Evolutionary conservation across 495 filamentous ascomycete genomes (phyloP).

Genomic region (Penicillium egyptiacum): DNA sequence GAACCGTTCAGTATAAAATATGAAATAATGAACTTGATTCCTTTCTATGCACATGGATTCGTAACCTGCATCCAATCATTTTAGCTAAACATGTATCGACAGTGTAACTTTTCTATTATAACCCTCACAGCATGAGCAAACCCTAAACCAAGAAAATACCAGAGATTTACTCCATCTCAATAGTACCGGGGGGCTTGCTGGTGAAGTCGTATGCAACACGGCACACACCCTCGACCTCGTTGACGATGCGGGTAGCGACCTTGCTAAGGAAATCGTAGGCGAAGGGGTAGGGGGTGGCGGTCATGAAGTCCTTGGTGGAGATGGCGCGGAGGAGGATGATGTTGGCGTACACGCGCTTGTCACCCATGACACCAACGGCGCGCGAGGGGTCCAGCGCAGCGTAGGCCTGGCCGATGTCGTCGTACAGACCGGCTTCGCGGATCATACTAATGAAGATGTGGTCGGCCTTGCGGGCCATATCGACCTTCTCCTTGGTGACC

Average conservation of each 20-base stretch:
- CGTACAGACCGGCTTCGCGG: constrained; percentile 76
- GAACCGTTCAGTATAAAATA: not conserved
- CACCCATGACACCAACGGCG: constrained; percentile 80
- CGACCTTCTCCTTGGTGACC: constrained; percentile 74
- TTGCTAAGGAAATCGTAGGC: constrained; percentile 64
- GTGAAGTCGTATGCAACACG: constrained; percentile 68
- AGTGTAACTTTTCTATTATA: constrained; percentile 9
- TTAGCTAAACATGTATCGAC: constrained; percentile 7
- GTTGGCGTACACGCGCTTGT: constrained; percentile 62
- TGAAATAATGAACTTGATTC: constrained; percentile 3
- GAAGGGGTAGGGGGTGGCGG: constrained; percentile 68
- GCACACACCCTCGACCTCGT: constrained; percentile 74
- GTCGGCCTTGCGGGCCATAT: constrained; percentile 81
- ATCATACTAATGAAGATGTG: constrained; percentile 84
- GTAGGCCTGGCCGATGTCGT: constrained; percentile 75
- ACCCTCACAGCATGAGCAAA: not conserved
- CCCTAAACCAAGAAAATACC: not conserved
- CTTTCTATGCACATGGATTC: constrained; percentile 10
- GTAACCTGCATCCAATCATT: constrained; percentile 9
- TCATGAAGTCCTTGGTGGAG: constrained; percentile 81
- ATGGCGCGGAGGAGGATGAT: constrained; percentile 71
- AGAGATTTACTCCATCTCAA: constrained; percentile 65
- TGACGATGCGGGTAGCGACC: constrained; percentile 73
- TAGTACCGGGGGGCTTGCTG: constrained; percentile 79
- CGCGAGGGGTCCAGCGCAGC: constrained; percentile 62